Evolutionary conservation across 495 filamentous ascomycete genomes (phyloP).

Genomic region (Penicillium atrosanguineum): DNA sequence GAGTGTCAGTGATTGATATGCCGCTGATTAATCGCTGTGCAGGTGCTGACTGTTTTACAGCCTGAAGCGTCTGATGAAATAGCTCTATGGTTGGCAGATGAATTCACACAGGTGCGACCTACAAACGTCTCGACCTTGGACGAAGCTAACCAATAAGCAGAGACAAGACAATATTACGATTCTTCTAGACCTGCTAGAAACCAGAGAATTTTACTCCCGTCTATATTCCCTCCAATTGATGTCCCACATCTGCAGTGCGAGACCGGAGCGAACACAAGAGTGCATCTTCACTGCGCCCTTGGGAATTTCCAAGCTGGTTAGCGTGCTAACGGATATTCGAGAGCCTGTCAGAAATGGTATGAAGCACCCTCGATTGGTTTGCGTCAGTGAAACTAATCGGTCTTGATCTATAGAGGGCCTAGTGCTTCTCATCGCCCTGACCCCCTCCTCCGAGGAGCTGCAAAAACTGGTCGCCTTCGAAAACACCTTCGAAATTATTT

Average conservation of each 20-base stretch:
- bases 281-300: slow-evolving; percentile 85
- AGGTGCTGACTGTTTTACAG: slow-evolving; percentile 41
- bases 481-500: slow-evolving; percentile 85
- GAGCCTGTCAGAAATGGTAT: slow-evolving; percentile 88
- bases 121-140: not conserved
- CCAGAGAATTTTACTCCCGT: slow-evolving; percentile 86
- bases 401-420: slow-evolving; percentile 53
- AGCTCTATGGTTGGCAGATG: slow-evolving; percentile 92
- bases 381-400: slow-evolving; percentile 13
- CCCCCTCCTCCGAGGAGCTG: slow-evolving; percentile 70
- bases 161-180: slow-evolving; percentile 96
- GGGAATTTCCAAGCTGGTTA: slow-evolving; percentile 83
- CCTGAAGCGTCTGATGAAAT: slow-evolving; percentile 97
- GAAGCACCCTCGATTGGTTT: slow-evolving; percentile 8
- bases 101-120: slow-evolving; percentile 81
- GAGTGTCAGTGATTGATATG: slow-evolving; percentile 51
- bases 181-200: slow-evolving; percentile 84
- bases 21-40: not conserved
- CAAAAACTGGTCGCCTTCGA: slow-evolving; percentile 95
- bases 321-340: slow-evolving; percentile 75
- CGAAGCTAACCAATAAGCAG: slow-evolving; percentile 48
- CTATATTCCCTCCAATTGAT: slow-evolving; percentile 92
- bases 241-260: slow-evolving; percentile 76
- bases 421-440: slow-evolving; percentile 65
- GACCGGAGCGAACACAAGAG: slow-evolving; percentile 93